Base-by-base conservation (phyloP, 148 eudicot species). In the Nepenthes gracilis region DNA sequence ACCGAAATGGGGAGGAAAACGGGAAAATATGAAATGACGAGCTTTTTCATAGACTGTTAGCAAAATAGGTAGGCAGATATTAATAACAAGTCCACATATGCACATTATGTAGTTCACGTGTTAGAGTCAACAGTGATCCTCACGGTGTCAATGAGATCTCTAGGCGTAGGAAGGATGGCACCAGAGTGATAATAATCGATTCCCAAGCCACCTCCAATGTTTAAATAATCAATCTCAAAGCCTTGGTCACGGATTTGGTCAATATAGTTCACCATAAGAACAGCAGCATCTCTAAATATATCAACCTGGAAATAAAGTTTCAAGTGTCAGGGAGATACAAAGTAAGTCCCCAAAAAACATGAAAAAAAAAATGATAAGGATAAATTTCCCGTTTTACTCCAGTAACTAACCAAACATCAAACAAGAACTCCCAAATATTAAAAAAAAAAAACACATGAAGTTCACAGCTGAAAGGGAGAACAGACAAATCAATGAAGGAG, bases 141-240 rank as follows among this genome's bases (percentile, higher is more conserved):
- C 74, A 88, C 96, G 9, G 96, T 85, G 67, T 92, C 71, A 35
- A 88, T 88, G 36, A 92, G 88, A 80, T 88, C 96, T 73, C 90
- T 76, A 52, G 97, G 93, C 54, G 84, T 70, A 11, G 96, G 97
- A 71, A 87, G 90, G 70, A 91, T 71, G 72, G 96, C 95, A 47
- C 91, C 95, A 43, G 87, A 61, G 56, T 86, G 96, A 72, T 93
- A 80, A 72, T 93, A 88, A 69, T 93, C 96, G 50, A 93, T 93
- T 64, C 99, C 99, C 67, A 88, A 71, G 59, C 99, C 95, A 73
- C 96, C 99, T 73, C 96, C 99, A 56, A 93, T 93, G 70, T 89
- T 93, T 65, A 93, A 81, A 75, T 88, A 86, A 67, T 73, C 72
- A 54, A 93, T 86, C 72, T 86, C 83, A 51, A 93, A 93, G 35